Percentiles rank a stretch among this genome's conserved stretches.
Conservation (phyloP, 1,284 basidiomycete species). For the Austroboletus olivaceoglutinosus region DNA sequence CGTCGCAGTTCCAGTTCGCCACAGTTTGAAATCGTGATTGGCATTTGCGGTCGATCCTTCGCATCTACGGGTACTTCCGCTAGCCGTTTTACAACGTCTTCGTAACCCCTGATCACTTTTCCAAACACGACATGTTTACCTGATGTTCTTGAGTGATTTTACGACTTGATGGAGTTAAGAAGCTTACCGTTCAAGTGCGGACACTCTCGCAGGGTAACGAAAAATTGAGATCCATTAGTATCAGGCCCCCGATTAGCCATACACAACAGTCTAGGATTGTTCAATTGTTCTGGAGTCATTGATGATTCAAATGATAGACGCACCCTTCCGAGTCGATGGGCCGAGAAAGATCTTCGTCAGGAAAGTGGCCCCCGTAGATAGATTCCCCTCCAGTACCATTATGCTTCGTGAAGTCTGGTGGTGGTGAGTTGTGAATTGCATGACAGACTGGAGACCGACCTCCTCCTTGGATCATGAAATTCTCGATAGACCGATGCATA, state of each 20-base stretch:
- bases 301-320: constrained; percentile 13
- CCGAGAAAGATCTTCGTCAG: constrained; percentile 71
- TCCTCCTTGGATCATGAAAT: constrained; percentile 89
- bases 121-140: constrained; percentile 83
- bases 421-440: constrained; percentile 2
- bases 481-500: constrained; percentile 76
- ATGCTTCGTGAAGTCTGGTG: constrained; percentile 69
- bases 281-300: not conserved
- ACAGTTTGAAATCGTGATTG: constrained; percentile 75
- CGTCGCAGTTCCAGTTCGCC: constrained; percentile 80
- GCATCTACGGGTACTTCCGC: constrained; percentile 59
- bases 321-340: constrained; percentile 65
- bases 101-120: constrained; percentile 59
- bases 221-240: constrained; percentile 83
- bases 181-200: constrained; percentile 64
- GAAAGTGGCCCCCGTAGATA: constrained; percentile 73
- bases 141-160: constrained; percentile 22
- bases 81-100: constrained; percentile 57
- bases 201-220: constrained; percentile 72
- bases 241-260: constrained; percentile 84
- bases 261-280: constrained; percentile 55
- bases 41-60: constrained; percentile 66
- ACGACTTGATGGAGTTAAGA: not conserved
- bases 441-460: constrained; percentile 36
- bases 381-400: constrained; percentile 84